A percentile compares a stretch with the other conserved stretches of the same genome.
Conservation (phyloP, 495 filamentous ascomycete genomes). For the Haplographium delicatum region DNA sequence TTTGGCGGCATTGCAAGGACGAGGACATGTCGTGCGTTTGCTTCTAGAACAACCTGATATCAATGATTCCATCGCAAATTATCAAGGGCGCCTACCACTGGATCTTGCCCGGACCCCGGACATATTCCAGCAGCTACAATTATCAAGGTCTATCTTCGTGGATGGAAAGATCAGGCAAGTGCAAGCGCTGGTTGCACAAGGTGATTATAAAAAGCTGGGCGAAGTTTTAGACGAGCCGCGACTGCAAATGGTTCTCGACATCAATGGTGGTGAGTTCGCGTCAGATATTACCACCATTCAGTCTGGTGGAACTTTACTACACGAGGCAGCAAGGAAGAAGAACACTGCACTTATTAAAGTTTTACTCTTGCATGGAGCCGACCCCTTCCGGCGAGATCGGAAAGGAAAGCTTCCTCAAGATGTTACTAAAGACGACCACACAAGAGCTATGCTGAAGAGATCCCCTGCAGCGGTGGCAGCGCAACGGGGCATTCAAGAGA, state of each 20-base stretch:
- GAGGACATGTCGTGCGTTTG: constrained; percentile 70
- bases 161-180: constrained; percentile 80
- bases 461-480: constrained; percentile 93
- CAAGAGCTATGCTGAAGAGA: constrained; percentile 78
- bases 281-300: constrained; percentile 72
- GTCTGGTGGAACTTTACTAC: constrained; percentile 79
- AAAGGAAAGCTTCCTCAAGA: constrained; percentile 95
- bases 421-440: constrained; percentile 92
- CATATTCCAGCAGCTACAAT: constrained; percentile 92
- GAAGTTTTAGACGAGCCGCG: constrained; percentile 76
- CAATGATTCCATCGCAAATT: constrained; percentile 89
- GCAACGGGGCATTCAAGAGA: constrained; percentile 93
- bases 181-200: constrained; percentile 63
- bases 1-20: constrained; percentile 75
- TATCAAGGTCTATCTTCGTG: constrained; percentile 83
- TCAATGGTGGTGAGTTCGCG: constrained; percentile 83
- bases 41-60: constrained; percentile 73
- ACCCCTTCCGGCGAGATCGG: constrained; percentile 88
- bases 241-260: constrained; percentile 78
- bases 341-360: constrained; percentile 83
- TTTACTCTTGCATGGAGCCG: constrained; percentile 89
- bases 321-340: constrained; percentile 85
- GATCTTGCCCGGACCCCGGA: constrained; percentile 87
- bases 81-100: constrained; percentile 77
- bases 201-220: constrained; percentile 72